A percentile compares a stretch with the other conserved stretches of the same genome.
Conservation (phyloP, 257 asterid species). For the Capsicum rhomboideum region DNA sequence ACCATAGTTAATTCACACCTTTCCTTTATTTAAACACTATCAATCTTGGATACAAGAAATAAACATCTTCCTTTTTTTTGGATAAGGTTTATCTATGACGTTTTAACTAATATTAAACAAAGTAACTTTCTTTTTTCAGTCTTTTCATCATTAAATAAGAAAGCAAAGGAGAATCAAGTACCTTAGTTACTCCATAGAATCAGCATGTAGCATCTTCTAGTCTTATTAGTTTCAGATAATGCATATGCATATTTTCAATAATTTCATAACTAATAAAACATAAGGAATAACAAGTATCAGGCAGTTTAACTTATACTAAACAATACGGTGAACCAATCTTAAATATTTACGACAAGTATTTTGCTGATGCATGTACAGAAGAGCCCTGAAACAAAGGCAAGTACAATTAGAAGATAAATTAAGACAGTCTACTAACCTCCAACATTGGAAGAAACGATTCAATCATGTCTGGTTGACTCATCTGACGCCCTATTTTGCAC, state of each 20-base stretch:
- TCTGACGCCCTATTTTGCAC: constrained; percentile 23
- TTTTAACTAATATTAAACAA: neutral
- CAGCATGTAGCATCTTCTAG: neutral
- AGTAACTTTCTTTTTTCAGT: neutral
- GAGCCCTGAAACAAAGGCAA: neutral
- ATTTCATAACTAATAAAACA: too few relatives aligned
- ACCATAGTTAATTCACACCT: too few relatives aligned
- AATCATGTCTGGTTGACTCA: constrained; percentile 36
- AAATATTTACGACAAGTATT: neutral
- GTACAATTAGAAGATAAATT: neutral
- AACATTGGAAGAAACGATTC: constrained; percentile 42
- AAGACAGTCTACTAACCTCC: constrained; percentile 27
- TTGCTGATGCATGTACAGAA: neutral
- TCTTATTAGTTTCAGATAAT: neutral
- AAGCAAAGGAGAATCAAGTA: too few relatives aligned
- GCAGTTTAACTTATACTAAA: too few relatives aligned
- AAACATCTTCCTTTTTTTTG: neutral
- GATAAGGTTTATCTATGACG: neutral
- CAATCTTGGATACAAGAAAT: neutral
- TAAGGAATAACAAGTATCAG: too few relatives aligned
- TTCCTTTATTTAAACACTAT: neutral
- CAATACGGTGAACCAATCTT: neutral
- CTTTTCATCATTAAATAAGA: neutral
- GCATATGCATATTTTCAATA: neutral
- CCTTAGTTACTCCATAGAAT: neutral